phyloP scores from a whole-genome alignment of 1,284 basidiomycete genomes.

The Malassezia nana region DNA sequence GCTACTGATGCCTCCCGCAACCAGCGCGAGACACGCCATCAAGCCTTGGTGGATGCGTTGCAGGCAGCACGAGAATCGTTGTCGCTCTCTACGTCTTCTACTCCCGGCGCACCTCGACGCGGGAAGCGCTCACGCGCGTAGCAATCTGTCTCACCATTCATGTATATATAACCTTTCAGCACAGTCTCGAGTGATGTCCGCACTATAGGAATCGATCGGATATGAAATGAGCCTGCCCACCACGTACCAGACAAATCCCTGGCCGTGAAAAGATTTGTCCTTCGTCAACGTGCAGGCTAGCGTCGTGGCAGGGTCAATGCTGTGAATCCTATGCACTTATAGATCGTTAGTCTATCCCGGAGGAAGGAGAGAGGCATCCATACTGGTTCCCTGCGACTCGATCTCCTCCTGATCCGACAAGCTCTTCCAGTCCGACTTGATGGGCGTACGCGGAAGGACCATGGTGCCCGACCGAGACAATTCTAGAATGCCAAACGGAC shows the following conservation, averaged over 20 bases:
- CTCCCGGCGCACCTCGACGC: not conserved
- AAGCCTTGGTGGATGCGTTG: constrained; percentile 3
- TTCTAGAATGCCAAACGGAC: constrained; percentile 91
- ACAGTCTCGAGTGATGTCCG: too few relatives aligned
- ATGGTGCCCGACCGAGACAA: constrained; percentile 69
- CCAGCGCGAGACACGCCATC: not conserved
- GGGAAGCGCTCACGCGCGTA: constrained; percentile 6
- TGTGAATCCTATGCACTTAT: too few relatives aligned
- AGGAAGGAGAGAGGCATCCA: constrained; percentile 43
- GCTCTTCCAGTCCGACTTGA: constrained; percentile 36
- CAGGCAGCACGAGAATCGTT: not conserved
- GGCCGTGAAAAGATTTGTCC: too few relatives aligned
- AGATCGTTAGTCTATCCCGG: constrained; percentile 30
- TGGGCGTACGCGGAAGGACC: constrained; percentile 45
- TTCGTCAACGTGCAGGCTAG: too few relatives aligned
- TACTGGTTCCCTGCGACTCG: constrained; percentile 21
- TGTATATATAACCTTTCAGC: too few relatives aligned
- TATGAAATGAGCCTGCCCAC: too few relatives aligned
- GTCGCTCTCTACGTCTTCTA: not conserved
- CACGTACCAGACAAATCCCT: too few relatives aligned
- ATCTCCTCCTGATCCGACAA: constrained; percentile 30
- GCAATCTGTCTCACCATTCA: not conserved
- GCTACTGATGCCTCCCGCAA: not conserved
- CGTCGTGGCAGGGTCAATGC: too few relatives aligned
- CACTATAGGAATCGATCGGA: too few relatives aligned